phyloP scores from a whole-genome alignment of 768 basidiomycete genomes.

The Tulasnella calospora region DNA sequence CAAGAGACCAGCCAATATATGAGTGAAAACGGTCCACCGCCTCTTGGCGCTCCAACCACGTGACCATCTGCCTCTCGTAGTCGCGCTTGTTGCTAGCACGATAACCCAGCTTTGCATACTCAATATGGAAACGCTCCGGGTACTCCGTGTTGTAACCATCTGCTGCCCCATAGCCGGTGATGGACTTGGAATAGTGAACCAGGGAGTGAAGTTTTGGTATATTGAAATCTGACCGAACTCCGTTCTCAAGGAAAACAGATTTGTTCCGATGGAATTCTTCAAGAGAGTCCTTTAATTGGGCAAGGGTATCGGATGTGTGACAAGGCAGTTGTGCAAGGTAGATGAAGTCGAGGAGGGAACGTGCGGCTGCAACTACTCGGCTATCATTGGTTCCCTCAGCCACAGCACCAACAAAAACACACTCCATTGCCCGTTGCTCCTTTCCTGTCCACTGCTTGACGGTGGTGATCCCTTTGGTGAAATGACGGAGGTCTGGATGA shows the following conservation, averaged over 20 bases:
- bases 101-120: too few relatives aligned
- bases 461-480: constrained; percentile 13
- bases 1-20: too few relatives aligned
- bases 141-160: constrained; percentile 17
- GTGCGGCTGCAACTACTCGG: constrained; percentile 28
- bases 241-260: constrained; percentile 38
- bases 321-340: constrained; percentile 39
- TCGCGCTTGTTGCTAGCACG: too few relatives aligned
- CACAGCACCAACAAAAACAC: constrained; percentile 21
- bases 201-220: constrained; percentile 44
- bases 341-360: constrained; percentile 41
- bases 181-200: constrained; percentile 37
- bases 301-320: constrained; percentile 36
- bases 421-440: too few relatives aligned
- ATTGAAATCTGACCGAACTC: constrained; percentile 39
- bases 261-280: constrained; percentile 41
- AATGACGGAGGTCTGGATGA: neutral
- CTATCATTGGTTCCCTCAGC: neutral
- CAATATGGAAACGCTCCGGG: too few relatives aligned
- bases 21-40: constrained; percentile 34
- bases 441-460: too few relatives aligned
- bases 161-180: constrained; percentile 37
- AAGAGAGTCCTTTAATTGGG: constrained; percentile 34
- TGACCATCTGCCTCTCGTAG: too few relatives aligned
- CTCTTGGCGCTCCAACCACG: constrained; percentile 40